Base-by-base conservation (phyloP, 2,329 filamentous ascomycete genomes). In the Penicillium sp. region DNA sequence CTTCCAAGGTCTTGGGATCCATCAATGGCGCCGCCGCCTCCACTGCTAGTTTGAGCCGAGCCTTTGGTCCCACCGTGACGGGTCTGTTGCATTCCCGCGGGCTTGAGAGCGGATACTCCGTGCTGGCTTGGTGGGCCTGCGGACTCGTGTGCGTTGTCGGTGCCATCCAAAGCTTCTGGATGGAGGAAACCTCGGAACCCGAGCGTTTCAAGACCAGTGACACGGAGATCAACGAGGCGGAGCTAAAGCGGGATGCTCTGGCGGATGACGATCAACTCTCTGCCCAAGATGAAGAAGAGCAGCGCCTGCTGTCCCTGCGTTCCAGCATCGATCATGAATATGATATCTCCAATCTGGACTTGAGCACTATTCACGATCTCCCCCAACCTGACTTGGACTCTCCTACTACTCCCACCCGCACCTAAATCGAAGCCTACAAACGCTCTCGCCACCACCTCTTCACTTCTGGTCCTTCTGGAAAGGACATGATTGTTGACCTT, bases 1-100 rank as follows among this genome's bases (percentile, higher is more conserved):
- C 83, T 6, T 83, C 84, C 39, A 76, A 85, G 33, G 84, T 93
- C 1, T 78, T 96, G 1, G 92, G 92, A 2, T 89, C 85, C 0
- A 84, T 98, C 62, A 96, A 96, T 55, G 92, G 92, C 12, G 82
- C 89, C 9, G 89, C 89, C 0, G 88, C 88, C 18, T 95, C 89
- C 2, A 88, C 86, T 2, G 92, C 92, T 3, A 95, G 88, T 59
- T 69, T 95, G 30, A 89, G 83, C 61, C 79, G 92, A 37, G 88
- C 88, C 0, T 82, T 95, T 45, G 90, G 90, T 0, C 92, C 92
- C 2, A 89, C 86, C 0, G 69, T 95, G 2, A 93, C 89, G 2
- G 92, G 92, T 1, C 70, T 88, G 17, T 74, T 96, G 15, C 93
- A 95, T 64, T 78, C 87, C 3, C 71, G 82, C 35, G 92, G 92